Conservation (phyloP, 306 rosid genomes). For the Quercus bicolor region DNA sequence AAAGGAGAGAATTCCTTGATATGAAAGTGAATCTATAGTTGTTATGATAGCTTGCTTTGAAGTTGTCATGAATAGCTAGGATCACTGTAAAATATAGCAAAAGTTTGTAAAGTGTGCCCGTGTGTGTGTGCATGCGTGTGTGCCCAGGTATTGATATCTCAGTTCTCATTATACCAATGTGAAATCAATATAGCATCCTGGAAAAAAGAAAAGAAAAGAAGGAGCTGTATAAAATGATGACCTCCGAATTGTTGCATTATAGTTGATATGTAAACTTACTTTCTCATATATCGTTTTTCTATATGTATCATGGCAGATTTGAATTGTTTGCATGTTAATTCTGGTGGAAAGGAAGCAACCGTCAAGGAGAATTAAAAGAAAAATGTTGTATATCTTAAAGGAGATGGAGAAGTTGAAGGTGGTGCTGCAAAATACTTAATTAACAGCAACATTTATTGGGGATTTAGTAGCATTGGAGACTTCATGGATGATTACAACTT, state of each 20-base stretch:
- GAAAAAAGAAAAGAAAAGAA: no score
- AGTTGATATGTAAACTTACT: not conserved
- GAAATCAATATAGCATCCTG: not conserved
- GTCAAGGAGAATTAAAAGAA: conserved; percentile 19
- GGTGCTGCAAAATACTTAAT: conserved; percentile 32
- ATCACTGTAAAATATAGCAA: not conserved
- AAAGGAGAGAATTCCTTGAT: not conserved
- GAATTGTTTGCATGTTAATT: conserved; percentile 57
- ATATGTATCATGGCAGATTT: conserved; percentile 50
- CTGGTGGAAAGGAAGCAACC: conserved; percentile 44
- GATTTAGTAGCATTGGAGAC: conserved; percentile 52
- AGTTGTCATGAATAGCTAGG: not conserved
- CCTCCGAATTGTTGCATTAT: not conserved
- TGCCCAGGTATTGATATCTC: not conserved
- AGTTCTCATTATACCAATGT: not conserved
- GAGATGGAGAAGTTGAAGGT: conserved; percentile 40
- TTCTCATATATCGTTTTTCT: conserved; percentile 5
- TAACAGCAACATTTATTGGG: conserved; percentile 31
- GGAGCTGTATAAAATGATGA: not conserved
- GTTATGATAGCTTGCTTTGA: not conserved
- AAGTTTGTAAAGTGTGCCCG: not conserved
- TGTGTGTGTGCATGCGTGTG: not conserved
- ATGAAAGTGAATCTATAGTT: not conserved
- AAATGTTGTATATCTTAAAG: conserved; percentile 19
- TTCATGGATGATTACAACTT: conserved; percentile 43